Percentiles rank a stretch among this genome's conserved stretches.
Evolutionary conservation across 2,329 filamentous ascomycete genomes (phyloP).

Genomic region (Parafenestella ontariensis): DNA sequence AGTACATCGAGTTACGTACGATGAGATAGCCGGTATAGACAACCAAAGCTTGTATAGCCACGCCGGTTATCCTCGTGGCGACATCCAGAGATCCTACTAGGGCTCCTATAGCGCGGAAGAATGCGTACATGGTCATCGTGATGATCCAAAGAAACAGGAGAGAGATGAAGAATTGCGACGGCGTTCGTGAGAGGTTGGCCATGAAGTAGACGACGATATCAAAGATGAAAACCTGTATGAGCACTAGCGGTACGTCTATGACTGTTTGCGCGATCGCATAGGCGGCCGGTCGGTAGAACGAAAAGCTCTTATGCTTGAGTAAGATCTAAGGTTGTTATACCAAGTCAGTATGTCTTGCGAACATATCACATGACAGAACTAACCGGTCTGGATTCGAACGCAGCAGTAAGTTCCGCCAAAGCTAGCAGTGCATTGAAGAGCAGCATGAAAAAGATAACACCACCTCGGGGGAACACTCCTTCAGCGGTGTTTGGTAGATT

Average conservation of each 20-base stretch:
- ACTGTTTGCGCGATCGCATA: constrained; percentile 66
- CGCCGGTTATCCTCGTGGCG: constrained; percentile 50
- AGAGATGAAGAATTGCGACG: constrained; percentile 69
- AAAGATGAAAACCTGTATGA: constrained; percentile 66
- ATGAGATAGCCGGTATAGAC: constrained; percentile 52
- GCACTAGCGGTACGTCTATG: constrained; percentile 64
- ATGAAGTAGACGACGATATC: constrained; percentile 69
- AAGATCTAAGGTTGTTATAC: constrained; percentile 58
- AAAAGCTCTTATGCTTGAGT: constrained; percentile 73
- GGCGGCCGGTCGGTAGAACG: constrained; percentile 70
- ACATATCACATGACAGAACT: not conserved
- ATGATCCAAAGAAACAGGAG: constrained; percentile 68
- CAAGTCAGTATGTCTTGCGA: not conserved
- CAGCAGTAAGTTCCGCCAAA: constrained; percentile 65
- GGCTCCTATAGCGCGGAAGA: constrained; percentile 49
- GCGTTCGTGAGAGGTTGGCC: constrained; percentile 61
- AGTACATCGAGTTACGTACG: too few relatives aligned
- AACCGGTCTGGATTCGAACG: constrained; percentile 66
- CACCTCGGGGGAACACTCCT: constrained; percentile 66
- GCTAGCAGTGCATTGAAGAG: constrained; percentile 70
- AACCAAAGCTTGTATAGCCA: constrained; percentile 50
- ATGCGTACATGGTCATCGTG: constrained; percentile 53
- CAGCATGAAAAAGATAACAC: constrained; percentile 68
- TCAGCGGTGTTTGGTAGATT: constrained; percentile 60
- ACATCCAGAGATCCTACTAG: constrained; percentile 45